Evolutionary conservation across 164 flowering plant genomes (phyloP).

Genomic region (Pachysandra terminalis): DNA sequence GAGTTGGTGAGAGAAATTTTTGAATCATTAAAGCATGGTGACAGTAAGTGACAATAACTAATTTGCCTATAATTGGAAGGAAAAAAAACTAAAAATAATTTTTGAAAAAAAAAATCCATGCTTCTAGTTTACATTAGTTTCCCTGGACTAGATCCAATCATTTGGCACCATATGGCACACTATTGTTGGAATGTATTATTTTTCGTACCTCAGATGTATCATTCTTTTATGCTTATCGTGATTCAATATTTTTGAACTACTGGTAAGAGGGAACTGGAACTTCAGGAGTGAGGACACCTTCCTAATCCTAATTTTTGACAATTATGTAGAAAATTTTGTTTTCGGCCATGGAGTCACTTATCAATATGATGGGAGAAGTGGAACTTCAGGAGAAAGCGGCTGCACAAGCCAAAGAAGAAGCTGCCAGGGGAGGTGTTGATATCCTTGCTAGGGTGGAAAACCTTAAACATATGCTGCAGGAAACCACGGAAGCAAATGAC

Average conservation of each 20-base stretch:
- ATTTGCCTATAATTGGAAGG: too few species aligned
- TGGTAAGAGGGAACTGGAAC: too few species aligned
- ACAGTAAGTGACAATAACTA: too few species aligned
- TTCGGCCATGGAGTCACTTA: constrained; percentile 51
- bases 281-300: neutral
- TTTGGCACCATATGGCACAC: too few species aligned
- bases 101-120: too few species aligned
- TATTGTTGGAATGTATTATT: too few species aligned
- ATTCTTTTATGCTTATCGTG: too few species aligned
- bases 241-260: neutral
- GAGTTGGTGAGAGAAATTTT: too few species aligned
- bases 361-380: constrained; percentile 57
- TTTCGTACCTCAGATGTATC: neutral
- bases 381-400: constrained; percentile 64
- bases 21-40: too few species aligned
- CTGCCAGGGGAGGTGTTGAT: constrained; percentile 49
- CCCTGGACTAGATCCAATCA: too few species aligned
- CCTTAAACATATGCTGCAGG: constrained; percentile 54
- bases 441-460: constrained; percentile 56
- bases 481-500: constrained; percentile 75
- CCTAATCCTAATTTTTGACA: neutral
- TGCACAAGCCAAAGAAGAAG: constrained; percentile 58
- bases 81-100: too few species aligned
- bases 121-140: too few species aligned
- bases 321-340: constrained; percentile 66